phyloP scores from a whole-genome alignment of 2,329 filamentous ascomycete species.

The Cyclaneusma minus region DNA sequence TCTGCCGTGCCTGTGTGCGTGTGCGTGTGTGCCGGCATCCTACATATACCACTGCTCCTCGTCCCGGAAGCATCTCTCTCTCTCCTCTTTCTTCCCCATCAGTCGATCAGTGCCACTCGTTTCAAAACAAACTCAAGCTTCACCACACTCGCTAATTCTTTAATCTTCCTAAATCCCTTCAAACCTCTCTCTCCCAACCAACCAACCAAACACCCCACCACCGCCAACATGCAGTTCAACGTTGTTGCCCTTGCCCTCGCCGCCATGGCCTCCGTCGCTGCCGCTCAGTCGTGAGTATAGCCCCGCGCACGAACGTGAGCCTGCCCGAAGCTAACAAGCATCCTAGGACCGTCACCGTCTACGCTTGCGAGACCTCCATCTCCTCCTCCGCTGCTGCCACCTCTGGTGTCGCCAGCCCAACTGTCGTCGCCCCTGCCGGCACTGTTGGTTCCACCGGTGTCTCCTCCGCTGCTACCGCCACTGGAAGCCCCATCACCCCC shows the following conservation, averaged over 20 bases:
- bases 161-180: no score
- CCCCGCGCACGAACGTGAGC: background rate
- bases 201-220: slow-evolving; percentile 9
- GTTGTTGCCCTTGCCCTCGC: slow-evolving; percentile 13
- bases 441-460: slow-evolving; percentile 10
- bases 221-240: slow-evolving; percentile 20
- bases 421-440: slow-evolving; percentile 3
- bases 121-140: slow-evolving; percentile 1
- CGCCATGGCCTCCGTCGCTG: slow-evolving; percentile 14
- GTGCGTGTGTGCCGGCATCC: no score
- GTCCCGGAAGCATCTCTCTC: no score
- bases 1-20: no score
- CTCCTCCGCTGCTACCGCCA: slow-evolving; percentile 8
- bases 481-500: slow-evolving; percentile 15
- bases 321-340: slow-evolving; percentile 1
- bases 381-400: slow-evolving; percentile 6
- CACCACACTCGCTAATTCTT: background rate
- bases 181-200: slow-evolving; percentile 5
- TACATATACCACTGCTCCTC: no score
- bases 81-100: no score
- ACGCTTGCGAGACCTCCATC: slow-evolving; percentile 9
- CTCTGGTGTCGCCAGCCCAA: slow-evolving; percentile 1
- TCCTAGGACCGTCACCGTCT: slow-evolving; percentile 15
- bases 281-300: slow-evolving; percentile 9
- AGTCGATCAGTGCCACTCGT: slow-evolving; percentile 1